A percentile compares a stretch with the other conserved stretches of the same genome.
Evolutionary conservation across 768 basidiomycete genomes (phyloP).

Genomic region (Amyloporia xantha): DNA sequence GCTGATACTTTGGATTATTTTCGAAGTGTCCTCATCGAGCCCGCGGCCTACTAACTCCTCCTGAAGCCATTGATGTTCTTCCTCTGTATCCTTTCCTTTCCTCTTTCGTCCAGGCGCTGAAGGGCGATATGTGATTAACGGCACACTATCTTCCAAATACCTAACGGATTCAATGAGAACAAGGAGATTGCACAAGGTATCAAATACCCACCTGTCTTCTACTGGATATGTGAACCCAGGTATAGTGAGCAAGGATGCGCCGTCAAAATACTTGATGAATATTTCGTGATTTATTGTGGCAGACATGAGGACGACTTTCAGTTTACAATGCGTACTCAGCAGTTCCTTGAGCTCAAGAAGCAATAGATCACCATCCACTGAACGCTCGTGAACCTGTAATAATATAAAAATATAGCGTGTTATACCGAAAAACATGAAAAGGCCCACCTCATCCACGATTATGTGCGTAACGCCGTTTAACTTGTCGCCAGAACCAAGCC

Average conservation of each 20-base stretch:
- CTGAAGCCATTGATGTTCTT: constrained; percentile 31
- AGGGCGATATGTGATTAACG: constrained; percentile 49
- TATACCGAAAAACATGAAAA: background rate
- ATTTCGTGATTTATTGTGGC: constrained; percentile 90
- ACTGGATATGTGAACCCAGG: constrained; percentile 81
- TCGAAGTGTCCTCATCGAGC: constrained; percentile 43
- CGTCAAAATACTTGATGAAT: constrained; percentile 77
- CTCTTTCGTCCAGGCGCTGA: constrained; percentile 28
- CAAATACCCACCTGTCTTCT: constrained; percentile 50
- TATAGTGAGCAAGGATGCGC: constrained; percentile 76
- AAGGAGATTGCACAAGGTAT: constrained; percentile 8
- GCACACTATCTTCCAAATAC: constrained; percentile 78
- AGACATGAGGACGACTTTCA: constrained; percentile 88
- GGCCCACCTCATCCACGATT: constrained; percentile 79
- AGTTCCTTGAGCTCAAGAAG: constrained; percentile 79
- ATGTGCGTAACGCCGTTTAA: constrained; percentile 74
- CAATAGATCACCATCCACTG: constrained; percentile 86
- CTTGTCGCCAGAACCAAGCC: constrained; percentile 67
- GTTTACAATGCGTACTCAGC: constrained; percentile 48
- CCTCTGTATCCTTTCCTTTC: constrained; percentile 34
- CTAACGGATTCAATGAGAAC: constrained; percentile 28
- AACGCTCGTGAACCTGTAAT: constrained; percentile 83
- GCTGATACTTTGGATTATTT: constrained; percentile 53
- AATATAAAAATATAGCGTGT: background rate
- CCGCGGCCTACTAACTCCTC: constrained; percentile 45